Conservation (phyloP, 2,329 filamentous ascomycete genomes). For the Exophiala spinifera region DNA sequence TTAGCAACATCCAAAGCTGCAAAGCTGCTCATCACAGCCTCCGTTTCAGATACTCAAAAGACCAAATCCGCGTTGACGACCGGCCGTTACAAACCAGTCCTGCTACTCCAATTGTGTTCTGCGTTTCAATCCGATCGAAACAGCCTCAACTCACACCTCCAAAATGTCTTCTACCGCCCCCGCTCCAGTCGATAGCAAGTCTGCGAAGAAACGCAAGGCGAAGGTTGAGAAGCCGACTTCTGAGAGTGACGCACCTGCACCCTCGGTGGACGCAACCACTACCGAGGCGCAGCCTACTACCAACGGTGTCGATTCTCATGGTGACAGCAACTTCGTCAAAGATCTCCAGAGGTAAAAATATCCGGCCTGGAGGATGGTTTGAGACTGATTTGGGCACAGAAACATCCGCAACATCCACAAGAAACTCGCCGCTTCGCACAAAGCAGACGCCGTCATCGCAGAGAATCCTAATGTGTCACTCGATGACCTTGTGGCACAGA, state of each 20-base stretch:
- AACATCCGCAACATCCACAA: conserved; percentile 89
- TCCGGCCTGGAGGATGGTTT: conserved; percentile 1
- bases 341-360: conserved; percentile 77
- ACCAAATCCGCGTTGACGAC: too few species aligned
- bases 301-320: conserved; percentile 58
- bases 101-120: conserved; percentile 1
- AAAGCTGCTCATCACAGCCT: background rate
- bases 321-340: conserved; percentile 76
- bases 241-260: conserved; percentile 48
- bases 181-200: conserved; percentile 55
- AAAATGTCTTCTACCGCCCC: conserved; percentile 23
- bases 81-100: background rate
- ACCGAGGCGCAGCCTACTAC: conserved; percentile 42
- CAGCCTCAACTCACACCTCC: background rate
- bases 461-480: conserved; percentile 59
- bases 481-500: conserved; percentile 60
- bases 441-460: conserved; percentile 58
- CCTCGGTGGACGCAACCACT: conserved; percentile 35
- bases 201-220: conserved; percentile 62
- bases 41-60: too few species aligned
- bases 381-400: conserved; percentile 47
- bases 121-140: background rate
- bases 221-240: conserved; percentile 51
- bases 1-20: background rate
- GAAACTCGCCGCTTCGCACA: conserved; percentile 70